Evolutionary conservation across 208 protist genomes (phyloP).

Genomic region (Acanthamoeba culbertsoni): DNA sequence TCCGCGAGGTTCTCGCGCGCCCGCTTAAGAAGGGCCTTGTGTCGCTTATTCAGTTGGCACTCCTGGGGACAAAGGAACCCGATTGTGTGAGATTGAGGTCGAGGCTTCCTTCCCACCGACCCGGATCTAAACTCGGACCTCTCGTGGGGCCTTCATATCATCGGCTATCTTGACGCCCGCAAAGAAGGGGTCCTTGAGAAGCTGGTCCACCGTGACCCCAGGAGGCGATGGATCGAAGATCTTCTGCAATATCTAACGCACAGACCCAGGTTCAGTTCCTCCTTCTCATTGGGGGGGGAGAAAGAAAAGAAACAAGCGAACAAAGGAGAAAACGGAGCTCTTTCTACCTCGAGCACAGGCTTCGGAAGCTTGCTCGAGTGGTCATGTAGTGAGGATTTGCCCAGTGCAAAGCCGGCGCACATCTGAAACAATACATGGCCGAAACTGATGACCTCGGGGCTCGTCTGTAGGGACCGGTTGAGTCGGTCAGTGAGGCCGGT

Average conservation of each 20-base stretch:
- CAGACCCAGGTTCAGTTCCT: background rate
- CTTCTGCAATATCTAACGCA: conserved; percentile 16
- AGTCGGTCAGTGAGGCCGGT: background rate
- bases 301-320: background rate
- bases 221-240: background rate
- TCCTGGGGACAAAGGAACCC: background rate
- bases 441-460: conserved; percentile 26
- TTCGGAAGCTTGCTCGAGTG: background rate
- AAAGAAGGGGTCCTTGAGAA: conserved; percentile 16
- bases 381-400: background rate
- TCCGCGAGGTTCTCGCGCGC: background rate
- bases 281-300: background rate
- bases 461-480: background rate
- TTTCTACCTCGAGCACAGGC: background rate
- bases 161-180: conserved; percentile 4
- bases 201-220: background rate
- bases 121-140: background rate
- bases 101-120: background rate
- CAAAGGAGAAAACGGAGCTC: too few relatives aligned
- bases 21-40: background rate
- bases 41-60: background rate
- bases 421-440: conserved; percentile 42
- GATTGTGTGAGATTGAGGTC: background rate
- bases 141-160: background rate
- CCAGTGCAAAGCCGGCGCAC: background rate